Base-by-base conservation (phyloP, 2,329 filamentous ascomycete genomes). In the Sarocladium brachiariae region DNA sequence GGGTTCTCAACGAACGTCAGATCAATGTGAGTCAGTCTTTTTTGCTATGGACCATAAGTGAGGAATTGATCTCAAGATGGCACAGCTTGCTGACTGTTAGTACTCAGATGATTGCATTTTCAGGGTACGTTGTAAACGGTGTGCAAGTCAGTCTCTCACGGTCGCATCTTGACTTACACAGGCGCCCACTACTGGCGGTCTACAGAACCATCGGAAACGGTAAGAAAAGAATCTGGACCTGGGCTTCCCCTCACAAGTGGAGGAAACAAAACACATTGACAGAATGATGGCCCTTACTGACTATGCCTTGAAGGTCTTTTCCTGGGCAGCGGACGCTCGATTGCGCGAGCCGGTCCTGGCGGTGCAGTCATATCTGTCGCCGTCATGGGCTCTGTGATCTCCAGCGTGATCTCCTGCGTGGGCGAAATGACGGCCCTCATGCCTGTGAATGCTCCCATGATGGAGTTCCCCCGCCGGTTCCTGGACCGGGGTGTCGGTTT, bases 31-130 rank as follows among this genome's bases (percentile, higher is more conserved):
- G 60, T 53, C 1, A n/a, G n/a, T n/a, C n/a, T n/a, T n/a, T n/a
- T n/a, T n/a, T n/a, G n/a, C n/a, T n/a, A n/a, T n/a, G n/a, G n/a
- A n/a, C n/a, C n/a, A n/a, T n/a, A n/a, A n/a, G n/a, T n/a, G n/a
- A n/a, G n/a, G n/a, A n/a, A n/a, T n/a, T n/a, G n/a, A n/a, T n/a
- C n/a, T n/a, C n/a, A n/a, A n/a, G n/a, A n/a, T n/a, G n/a, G n/a
- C n/a, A n/a, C n/a, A n/a, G n/a, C n/a, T n/a, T n/a, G n/a, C n/a
- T n/a, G n/a, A n/a, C n/a, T n/a, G n/a, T n/a, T n/a, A n/a, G n/a
- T n/a, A n/a, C n/a, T n/a, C n/a, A 70, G 66, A 71, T 71, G 69
- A 71, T 71, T 53, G 67, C 69, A 25, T 71, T 72, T 51, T 70
- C 69, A 50, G 69, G 69, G 65, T 70, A 61, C 47, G 64, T 23